Evolutionary conservation across 2,329 filamentous ascomycete species (phyloP).

Genomic region (Monosporascus sp.): DNA sequence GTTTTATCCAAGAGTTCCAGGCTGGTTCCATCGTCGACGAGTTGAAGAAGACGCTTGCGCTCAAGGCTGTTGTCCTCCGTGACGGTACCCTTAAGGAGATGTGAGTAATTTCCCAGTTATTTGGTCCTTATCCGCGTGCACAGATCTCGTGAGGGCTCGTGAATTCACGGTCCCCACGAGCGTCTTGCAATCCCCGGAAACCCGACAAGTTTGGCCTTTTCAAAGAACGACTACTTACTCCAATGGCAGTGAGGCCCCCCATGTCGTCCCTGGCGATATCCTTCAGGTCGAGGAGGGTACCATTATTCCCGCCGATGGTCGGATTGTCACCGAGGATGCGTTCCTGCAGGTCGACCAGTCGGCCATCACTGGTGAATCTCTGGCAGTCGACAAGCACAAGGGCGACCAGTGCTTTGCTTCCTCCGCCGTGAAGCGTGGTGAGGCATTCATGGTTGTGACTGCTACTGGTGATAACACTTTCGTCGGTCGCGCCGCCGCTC

Average conservation of each 20-base stretch:
- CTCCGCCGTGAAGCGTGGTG: conserved; percentile 85
- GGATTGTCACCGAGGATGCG: conserved; percentile 75
- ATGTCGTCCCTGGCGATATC: conserved; percentile 87
- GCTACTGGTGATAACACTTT: conserved; percentile 86
- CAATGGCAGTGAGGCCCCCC: conserved; percentile 54
- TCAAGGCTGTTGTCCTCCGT: conserved; percentile 83
- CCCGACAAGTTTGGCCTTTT: too few species aligned
- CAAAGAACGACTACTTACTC: too few species aligned
- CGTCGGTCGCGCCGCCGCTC: conserved; percentile 80
- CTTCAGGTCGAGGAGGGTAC: conserved; percentile 88
- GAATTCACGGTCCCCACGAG: too few species aligned
- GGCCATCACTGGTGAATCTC: conserved; percentile 84
- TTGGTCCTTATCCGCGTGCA: too few species aligned
- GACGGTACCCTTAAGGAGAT: conserved; percentile 73
- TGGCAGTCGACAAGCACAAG: conserved; percentile 84
- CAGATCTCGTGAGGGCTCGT: too few species aligned
- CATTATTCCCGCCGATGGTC: conserved; percentile 84
- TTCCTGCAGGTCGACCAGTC: conserved; percentile 91
- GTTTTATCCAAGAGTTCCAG: conserved; percentile 86
- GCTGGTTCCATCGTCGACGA: conserved; percentile 87
- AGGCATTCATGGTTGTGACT: conserved; percentile 76
- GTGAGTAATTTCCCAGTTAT: too few species aligned
- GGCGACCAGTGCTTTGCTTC: conserved; percentile 79
- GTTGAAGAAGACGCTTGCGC: conserved; percentile 82
- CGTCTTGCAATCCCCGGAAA: too few species aligned